Evolutionary conservation across 805 yeast genomes (phyloP).

Genomic region (Ogataea salicorniae): DNA sequence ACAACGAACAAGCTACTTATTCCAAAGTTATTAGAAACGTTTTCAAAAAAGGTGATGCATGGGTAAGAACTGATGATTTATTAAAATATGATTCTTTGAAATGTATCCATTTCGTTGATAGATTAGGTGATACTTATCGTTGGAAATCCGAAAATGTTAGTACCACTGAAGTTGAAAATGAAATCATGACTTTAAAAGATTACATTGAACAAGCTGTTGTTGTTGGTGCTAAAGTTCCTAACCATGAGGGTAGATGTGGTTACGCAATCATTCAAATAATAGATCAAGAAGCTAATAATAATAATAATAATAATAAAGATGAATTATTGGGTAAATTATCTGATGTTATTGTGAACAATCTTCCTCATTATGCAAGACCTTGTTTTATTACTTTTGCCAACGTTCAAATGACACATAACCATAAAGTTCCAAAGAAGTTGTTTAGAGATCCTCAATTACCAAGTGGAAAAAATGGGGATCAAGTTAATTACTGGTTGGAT

Average conservation of each 20-base stretch:
- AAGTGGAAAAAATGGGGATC: constrained; percentile 55
- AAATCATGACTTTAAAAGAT: constrained; percentile 39
- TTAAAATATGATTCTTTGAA: constrained; percentile 64
- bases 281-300: not conserved
- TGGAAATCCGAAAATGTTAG: constrained; percentile 97
- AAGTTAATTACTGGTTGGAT: constrained; percentile 67
- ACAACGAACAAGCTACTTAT: constrained; percentile 72
- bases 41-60: constrained; percentile 82
- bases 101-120: constrained; percentile 76
- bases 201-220: constrained; percentile 67
- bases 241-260: constrained; percentile 94
- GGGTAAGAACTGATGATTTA: constrained; percentile 85
- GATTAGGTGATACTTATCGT: constrained; percentile 92
- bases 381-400: constrained; percentile 66
- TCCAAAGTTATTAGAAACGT: constrained; percentile 72
- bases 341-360: constrained; percentile 31
- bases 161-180: constrained; percentile 88
- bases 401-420: constrained; percentile 71
- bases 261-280: constrained; percentile 66
- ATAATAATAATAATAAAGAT: constrained; percentile 14
- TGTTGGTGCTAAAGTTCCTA: constrained; percentile 79
- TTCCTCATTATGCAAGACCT: constrained; percentile 87
- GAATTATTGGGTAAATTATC: constrained; percentile 37
- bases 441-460: constrained; percentile 69
- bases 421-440: constrained; percentile 68